These are phyloP conservation scores for Dentiscutata heterogama DNA, from an alignment of 371 early-diverging fungal species.

Conservation along the genomic window DNA sequence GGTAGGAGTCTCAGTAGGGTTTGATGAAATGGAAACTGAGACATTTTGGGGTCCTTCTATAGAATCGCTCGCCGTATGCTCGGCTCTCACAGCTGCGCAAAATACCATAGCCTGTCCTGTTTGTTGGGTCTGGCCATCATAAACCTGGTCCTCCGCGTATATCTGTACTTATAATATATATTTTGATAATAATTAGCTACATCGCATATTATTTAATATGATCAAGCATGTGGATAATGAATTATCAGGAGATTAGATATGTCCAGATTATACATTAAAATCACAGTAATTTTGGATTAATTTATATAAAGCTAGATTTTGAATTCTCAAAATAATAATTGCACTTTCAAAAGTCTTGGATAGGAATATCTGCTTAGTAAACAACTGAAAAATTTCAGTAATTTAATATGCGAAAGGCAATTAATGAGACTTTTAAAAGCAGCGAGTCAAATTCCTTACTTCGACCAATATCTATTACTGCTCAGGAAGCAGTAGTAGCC, in stretches of 20 bases:
- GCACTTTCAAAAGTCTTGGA: conserved; percentile 16
- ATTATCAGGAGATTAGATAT: not conserved
- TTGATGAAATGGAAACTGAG: too few relatives aligned
- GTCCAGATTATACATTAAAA: not conserved
- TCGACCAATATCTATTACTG: conserved; percentile 15
- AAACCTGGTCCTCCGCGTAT: too few relatives aligned
- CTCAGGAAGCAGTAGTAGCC: not conserved
- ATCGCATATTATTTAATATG: not conserved
- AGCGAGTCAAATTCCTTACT: not conserved
- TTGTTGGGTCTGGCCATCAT: too few relatives aligned
- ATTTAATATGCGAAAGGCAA: not conserved
- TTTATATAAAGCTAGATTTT: conserved; percentile 11
- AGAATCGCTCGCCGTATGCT: too few relatives aligned
- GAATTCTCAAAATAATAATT: not conserved
- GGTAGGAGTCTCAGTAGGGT: too few relatives aligned
- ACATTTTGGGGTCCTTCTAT: too few relatives aligned
- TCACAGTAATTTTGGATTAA: conserved; percentile 19
- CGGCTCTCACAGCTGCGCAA: too few relatives aligned
- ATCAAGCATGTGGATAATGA: conserved; percentile 7
- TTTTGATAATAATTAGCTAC: not conserved
- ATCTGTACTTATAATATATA: not conserved
- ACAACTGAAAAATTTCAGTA: conserved; percentile 29
- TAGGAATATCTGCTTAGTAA: conserved; percentile 12
- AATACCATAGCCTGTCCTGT: too few relatives aligned
- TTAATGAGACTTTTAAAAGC: not conserved